phyloP scores from a whole-genome alignment of 306 rosid species.

The Prunus mume region DNA sequence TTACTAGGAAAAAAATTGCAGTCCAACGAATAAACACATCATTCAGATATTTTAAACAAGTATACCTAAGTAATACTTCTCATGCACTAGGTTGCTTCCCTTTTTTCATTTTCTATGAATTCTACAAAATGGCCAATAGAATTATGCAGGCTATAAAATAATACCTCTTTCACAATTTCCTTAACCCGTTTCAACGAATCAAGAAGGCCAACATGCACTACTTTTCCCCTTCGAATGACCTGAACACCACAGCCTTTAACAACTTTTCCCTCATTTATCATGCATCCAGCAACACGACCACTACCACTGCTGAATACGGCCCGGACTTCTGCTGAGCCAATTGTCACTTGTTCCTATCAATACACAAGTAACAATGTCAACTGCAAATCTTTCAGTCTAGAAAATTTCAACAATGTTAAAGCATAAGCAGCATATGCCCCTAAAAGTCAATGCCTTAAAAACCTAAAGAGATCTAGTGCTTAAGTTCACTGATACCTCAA shows the following conservation, averaged over 20 bases:
- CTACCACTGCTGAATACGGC: conserved; percentile 94
- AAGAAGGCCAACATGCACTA: conserved; percentile 52
- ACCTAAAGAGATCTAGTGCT: conserved; percentile 6
- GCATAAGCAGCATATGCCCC: conserved; percentile 5
- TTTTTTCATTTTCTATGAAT: conserved; percentile 1
- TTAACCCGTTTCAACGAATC: conserved; percentile 92
- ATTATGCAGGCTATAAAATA: conserved; percentile 1
- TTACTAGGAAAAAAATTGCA: background rate
- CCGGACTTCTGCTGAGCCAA: conserved; percentile 84
- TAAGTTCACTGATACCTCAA: conserved; percentile 50
- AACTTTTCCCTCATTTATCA: conserved; percentile 77
- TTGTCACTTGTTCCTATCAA: conserved; percentile 65
- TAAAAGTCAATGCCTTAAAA: conserved; percentile 4
- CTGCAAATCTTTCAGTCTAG: conserved; percentile 15
- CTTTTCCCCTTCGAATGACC: conserved; percentile 72
- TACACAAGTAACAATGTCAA: conserved; percentile 21
- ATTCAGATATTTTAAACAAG: background rate
- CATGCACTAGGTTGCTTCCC: background rate
- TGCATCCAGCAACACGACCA: conserved; percentile 95
- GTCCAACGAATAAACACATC: background rate
- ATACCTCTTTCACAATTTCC: conserved; percentile 92
- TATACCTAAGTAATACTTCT: background rate
- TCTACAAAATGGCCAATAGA: background rate
- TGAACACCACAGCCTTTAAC: conserved; percentile 71
- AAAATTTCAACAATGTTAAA: conserved; percentile 10